Evolutionary conservation across 768 basidiomycete species (phyloP).

Genomic region (Mrakia blollopis): DNA sequence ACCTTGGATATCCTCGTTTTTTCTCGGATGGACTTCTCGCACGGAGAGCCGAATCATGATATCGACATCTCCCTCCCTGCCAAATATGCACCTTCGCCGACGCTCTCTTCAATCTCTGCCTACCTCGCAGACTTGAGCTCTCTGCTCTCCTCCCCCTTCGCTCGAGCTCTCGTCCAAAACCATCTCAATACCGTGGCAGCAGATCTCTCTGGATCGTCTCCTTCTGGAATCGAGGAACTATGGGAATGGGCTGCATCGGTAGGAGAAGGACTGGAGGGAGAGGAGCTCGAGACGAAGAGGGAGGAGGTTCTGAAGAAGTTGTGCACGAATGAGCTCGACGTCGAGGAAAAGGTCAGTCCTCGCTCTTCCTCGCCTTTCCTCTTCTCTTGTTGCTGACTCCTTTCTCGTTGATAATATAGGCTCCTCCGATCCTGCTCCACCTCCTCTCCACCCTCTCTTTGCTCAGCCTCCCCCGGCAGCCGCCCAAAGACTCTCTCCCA

Average conservation of each 20-base stretch:
- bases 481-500: neutral
- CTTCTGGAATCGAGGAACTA: neutral
- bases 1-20: neutral
- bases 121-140: slow-evolving; percentile 3
- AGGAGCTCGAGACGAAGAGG: neutral
- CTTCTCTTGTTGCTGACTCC: neutral
- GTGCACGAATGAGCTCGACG: neutral
- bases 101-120: neutral
- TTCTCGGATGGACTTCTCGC: neutral
- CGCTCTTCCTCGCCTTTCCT: neutral
- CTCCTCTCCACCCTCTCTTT: neutral
- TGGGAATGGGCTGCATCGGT: neutral
- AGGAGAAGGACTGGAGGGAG: neutral
- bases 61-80: slow-evolving; percentile 4
- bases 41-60: neutral
- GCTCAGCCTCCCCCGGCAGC: slow-evolving; percentile 13
- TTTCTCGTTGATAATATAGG: neutral
- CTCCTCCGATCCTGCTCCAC: neutral
- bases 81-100: neutral
- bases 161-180: neutral
- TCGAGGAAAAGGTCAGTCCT: neutral
- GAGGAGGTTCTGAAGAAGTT: neutral
- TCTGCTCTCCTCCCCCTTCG: neutral
- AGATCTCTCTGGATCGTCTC: neutral
- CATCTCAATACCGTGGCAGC: neutral